A percentile compares a stretch with the other conserved stretches of the same genome.
Evolutionary conservation across 1,284 basidiomycete species (phyloP).

Genomic region (Salmacisia buchloeana): DNA sequence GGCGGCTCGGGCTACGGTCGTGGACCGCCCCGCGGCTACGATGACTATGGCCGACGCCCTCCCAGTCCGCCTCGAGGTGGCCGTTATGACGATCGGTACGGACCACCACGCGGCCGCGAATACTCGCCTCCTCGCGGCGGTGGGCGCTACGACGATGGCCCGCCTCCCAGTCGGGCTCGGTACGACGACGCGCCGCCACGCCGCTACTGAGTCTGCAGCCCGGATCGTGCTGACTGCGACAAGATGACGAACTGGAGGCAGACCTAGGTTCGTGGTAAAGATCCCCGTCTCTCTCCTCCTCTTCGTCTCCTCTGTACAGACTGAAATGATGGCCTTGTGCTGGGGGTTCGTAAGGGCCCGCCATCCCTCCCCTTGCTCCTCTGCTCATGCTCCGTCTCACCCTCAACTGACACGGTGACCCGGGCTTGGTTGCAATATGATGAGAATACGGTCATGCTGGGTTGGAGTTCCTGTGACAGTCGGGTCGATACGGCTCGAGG

Average conservation of each 20-base stretch:
- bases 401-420: too few species aligned
- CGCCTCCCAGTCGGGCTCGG: slow-evolving; percentile 24
- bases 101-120: slow-evolving; percentile 22
- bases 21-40: slow-evolving; percentile 25
- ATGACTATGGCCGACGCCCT: slow-evolving; percentile 22
- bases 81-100: slow-evolving; percentile 26
- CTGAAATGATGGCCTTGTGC: background rate
- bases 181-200: slow-evolving; percentile 37
- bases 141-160: slow-evolving; percentile 28
- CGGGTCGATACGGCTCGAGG: too few species aligned
- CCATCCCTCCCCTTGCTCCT: too few species aligned
- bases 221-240: background rate
- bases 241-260: too few species aligned
- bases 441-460: too few species aligned
- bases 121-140: slow-evolving; percentile 22
- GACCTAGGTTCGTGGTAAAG: too few species aligned
- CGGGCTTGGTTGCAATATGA: too few species aligned
- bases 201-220: slow-evolving; percentile 11
- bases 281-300: background rate
- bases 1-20: too few species aligned
- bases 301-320: too few species aligned
- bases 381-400: too few species aligned
- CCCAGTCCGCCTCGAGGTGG: slow-evolving; percentile 29
- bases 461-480: too few species aligned
- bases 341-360: background rate